Percentiles rank a stretch among this genome's conserved stretches.
Evolutionary conservation across 83 land plant species (phyloP).

Genomic region (Diphasiastrum complanatum): DNA sequence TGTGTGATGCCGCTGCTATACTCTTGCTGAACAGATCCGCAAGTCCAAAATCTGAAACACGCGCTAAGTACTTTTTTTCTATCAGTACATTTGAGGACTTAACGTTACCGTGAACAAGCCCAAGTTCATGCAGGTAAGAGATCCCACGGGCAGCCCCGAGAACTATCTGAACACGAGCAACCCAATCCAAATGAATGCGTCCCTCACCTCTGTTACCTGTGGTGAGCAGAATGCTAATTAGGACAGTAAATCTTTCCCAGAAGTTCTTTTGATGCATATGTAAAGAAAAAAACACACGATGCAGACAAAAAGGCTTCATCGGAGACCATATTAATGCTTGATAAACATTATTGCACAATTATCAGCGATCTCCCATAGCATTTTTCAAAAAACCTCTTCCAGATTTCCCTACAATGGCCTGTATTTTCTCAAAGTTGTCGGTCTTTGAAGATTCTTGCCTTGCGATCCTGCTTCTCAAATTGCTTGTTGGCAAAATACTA

Average conservation of each 20-base stretch:
- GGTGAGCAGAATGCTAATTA: background rate
- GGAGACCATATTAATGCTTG: no score
- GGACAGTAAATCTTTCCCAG: background rate
- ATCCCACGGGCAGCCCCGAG: slow-evolving; percentile 5
- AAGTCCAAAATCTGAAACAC: slow-evolving; percentile 12
- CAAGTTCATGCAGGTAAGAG: slow-evolving; percentile 1
- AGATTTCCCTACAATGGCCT: no score
- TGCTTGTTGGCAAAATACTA: no score
- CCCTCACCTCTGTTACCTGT: slow-evolving; percentile 8
- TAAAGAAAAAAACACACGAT: background rate
- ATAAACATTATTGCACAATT: no score
- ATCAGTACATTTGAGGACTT: slow-evolving; percentile 10
- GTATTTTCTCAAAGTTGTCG: no score
- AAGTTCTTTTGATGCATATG: background rate
- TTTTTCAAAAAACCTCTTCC: no score
- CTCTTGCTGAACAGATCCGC: slow-evolving; percentile 2
- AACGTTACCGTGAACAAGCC: background rate
- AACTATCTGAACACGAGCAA: slow-evolving; percentile 1
- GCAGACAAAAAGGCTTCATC: no score
- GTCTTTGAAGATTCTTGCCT: no score
- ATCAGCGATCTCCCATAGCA: background rate
- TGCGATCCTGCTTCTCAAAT: no score
- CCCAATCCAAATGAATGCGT: slow-evolving; percentile 10
- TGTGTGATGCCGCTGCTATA: background rate
- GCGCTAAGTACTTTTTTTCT: background rate